Percentiles rank a stretch among this genome's conserved stretches.
phyloP scores from a whole-genome alignment of 2,329 filamentous ascomycete genomes.

The Fusarium siculi region DNA sequence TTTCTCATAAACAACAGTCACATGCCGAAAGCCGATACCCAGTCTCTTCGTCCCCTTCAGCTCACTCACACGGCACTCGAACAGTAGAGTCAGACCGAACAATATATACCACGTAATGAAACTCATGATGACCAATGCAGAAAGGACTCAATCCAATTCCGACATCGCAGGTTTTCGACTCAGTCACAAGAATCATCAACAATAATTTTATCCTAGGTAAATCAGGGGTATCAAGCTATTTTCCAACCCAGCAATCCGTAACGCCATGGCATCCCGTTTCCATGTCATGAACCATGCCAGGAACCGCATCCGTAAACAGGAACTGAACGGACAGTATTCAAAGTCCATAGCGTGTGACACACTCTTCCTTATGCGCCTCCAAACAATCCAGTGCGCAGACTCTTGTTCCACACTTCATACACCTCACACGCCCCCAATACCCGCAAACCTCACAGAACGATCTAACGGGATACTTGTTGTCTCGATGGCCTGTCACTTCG shows the following conservation, averaged over 20 bases:
- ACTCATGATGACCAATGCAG: background rate
- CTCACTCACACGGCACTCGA: background rate
- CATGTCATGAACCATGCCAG: background rate
- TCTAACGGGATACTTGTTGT: conserved; percentile 64
- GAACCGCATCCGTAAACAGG: background rate
- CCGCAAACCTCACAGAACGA: conserved; percentile 83
- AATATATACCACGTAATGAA: background rate
- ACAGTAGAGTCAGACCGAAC: background rate
- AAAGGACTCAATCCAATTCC: background rate
- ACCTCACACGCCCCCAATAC: conserved; percentile 82
- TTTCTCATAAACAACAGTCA: background rate
- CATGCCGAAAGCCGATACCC: background rate
- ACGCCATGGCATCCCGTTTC: conserved; percentile 27
- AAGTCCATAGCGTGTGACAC: conserved; percentile 71
- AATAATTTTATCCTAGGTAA: background rate
- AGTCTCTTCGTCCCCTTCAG: background rate
- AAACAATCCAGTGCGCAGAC: conserved; percentile 83
- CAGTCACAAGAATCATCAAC: background rate
- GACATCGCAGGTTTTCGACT: conserved; percentile 9
- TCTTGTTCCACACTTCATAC: conserved; percentile 80
- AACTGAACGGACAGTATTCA: conserved; percentile 32
- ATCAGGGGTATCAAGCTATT: conserved; percentile 42
- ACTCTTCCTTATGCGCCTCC: conserved; percentile 77
- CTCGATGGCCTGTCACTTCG: conserved; percentile 66
- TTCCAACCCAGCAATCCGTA: conserved; percentile 32